phyloP scores from a whole-genome alignment of 1,284 basidiomycete species.

The Flammula alnicola region DNA sequence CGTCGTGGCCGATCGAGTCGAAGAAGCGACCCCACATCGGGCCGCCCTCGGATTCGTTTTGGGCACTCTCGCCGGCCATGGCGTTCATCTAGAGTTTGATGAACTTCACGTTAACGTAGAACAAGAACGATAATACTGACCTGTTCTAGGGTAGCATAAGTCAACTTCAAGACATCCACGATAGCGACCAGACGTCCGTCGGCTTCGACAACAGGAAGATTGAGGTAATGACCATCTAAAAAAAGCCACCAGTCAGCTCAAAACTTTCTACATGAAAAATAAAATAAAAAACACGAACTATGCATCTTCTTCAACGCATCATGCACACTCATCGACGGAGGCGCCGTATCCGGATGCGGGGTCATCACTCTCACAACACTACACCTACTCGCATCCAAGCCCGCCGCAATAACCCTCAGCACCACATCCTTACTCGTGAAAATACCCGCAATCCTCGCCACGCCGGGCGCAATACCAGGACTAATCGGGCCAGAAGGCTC shows the following conservation, averaged over 20 bases:
- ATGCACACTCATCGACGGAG: conserved; percentile 90
- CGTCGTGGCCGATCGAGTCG: conserved; percentile 90
- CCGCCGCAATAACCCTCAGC: conserved; percentile 97
- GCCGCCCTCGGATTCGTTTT: conserved; percentile 75
- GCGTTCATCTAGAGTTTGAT: conserved; percentile 77
- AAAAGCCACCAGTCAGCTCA: conserved; percentile 16
- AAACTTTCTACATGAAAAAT: conserved; percentile 2
- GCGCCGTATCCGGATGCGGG: conserved; percentile 96
- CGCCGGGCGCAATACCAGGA: conserved; percentile 33
- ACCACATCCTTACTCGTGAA: conserved; percentile 99
- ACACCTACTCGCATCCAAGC: conserved; percentile 90
- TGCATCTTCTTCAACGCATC: conserved; percentile 99
- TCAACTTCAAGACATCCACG: conserved; percentile 97
- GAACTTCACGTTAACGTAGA: conserved; percentile 5
- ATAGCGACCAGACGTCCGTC: conserved; percentile 92
- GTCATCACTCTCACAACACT: conserved; percentile 99
- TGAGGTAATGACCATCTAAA: conserved; percentile 95
- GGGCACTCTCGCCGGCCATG: conserved; percentile 63
- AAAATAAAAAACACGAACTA: conserved; percentile 61
- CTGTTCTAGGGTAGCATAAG: conserved; percentile 98
- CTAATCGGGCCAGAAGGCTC: conserved; percentile 59
- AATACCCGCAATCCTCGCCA: conserved; percentile 90
- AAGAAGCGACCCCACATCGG: conserved; percentile 99
- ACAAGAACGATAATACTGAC: conserved; percentile 47
- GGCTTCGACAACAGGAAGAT: conserved; percentile 92